phyloP scores from a whole-genome alignment of 192 early-diverging fungal genomes.

The Dissophora globulifera region DNA sequence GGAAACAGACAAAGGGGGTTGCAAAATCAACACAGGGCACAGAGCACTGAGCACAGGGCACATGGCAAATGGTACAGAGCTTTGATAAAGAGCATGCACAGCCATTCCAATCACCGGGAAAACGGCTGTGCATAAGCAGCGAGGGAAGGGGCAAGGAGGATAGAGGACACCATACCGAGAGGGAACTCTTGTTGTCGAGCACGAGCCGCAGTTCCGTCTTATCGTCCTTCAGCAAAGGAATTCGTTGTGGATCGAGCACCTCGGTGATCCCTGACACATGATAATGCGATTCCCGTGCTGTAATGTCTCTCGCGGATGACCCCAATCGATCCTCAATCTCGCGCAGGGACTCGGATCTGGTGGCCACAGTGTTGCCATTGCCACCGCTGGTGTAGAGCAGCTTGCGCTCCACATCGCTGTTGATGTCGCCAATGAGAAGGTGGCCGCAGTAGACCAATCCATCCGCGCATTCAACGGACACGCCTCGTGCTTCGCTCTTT shows the following conservation, averaged over 20 bases:
- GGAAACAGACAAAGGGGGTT: too few relatives aligned
- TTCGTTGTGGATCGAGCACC: constrained; percentile 37
- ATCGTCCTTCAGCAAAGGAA: constrained; percentile 38
- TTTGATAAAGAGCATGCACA: neutral
- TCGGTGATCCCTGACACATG: constrained; percentile 45
- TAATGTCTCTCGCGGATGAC: neutral
- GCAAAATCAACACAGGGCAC: neutral
- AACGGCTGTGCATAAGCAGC: neutral
- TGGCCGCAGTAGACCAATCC: constrained; percentile 31
- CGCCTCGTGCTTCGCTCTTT: constrained; percentile 23
- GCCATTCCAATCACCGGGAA: too few relatives aligned
- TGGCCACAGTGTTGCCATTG: too few relatives aligned
- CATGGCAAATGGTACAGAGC: neutral
- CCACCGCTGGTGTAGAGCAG: neutral
- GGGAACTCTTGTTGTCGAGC: constrained; percentile 17
- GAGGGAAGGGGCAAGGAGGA: too few relatives aligned
- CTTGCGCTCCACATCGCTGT: constrained; percentile 17
- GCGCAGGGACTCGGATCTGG: too few relatives aligned
- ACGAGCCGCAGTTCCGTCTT: constrained; percentile 38
- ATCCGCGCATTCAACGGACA: constrained; percentile 35
- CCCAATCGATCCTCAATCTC: neutral
- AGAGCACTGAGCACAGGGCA: neutral
- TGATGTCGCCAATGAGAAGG: constrained; percentile 26
- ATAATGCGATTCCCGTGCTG: constrained; percentile 24
- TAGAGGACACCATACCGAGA: constrained; percentile 25